Percentiles rank a stretch among this genome's conserved stretches.
Conservation (phyloP, 208 protist species). For the Polymyxa betae region DNA sequence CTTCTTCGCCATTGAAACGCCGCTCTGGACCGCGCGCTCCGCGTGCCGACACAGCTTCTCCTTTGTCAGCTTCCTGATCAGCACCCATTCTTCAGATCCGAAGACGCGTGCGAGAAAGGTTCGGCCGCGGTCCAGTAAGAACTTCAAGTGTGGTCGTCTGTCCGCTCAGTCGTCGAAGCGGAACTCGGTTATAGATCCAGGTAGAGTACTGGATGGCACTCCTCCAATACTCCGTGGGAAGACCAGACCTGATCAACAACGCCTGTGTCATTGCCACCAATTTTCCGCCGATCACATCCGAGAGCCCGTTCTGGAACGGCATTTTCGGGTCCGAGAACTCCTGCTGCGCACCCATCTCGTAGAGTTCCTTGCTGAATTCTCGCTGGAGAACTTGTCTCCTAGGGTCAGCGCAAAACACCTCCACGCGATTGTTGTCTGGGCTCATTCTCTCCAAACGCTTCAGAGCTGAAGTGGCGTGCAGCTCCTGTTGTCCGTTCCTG, state of each 20-base stretch:
- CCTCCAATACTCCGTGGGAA: too few relatives aligned
- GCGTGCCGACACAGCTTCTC: too few relatives aligned
- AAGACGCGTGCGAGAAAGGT: too few relatives aligned
- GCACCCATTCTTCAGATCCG: too few relatives aligned
- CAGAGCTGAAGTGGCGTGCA: background rate
- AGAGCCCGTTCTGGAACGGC: constrained; percentile 22
- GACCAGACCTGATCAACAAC: background rate
- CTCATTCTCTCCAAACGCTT: background rate
- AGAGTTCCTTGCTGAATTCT: background rate
- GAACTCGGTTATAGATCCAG: too few relatives aligned
- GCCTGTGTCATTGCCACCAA: constrained; percentile 1
- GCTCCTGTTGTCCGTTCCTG: background rate
- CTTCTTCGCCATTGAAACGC: too few relatives aligned
- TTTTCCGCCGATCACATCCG: background rate
- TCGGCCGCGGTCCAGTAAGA: too few relatives aligned
- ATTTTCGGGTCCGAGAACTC: background rate
- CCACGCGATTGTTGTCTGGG: background rate
- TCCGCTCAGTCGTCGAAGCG: too few relatives aligned
- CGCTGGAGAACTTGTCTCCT: background rate
- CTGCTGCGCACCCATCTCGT: background rate
- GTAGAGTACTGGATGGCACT: too few relatives aligned
- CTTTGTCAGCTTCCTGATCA: too few relatives aligned
- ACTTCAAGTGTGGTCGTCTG: too few relatives aligned
- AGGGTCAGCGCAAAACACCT: constrained; percentile 15
- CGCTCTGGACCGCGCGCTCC: too few relatives aligned